Evolutionary conservation across 2,329 filamentous ascomycete genomes (phyloP), one percentile per base, ranked within the genome.

Genomic region (Alternaria hordeiaustralica): DNA sequence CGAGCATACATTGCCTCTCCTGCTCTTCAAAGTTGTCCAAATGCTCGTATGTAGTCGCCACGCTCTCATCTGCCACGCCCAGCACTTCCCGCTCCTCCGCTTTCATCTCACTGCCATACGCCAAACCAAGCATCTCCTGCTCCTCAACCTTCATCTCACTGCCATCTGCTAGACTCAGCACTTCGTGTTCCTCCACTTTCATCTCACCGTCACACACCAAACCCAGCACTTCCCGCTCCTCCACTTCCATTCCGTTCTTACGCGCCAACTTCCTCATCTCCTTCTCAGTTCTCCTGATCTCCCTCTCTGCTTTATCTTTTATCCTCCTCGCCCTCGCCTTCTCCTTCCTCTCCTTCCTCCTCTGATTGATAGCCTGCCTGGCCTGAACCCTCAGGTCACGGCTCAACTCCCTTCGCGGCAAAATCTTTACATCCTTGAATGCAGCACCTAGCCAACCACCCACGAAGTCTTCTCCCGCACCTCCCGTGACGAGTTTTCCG

Each of bases 141-240:
- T 10, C 8, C 15, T 41, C 33, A 4, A n/a, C 8, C 1, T 41
- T 6, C 33, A 41, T 36, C 15, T 36, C 33, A n/a, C 33, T 18
- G 8, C 10, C 33, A 41, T 5, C 2, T 1, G 15, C 15, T n/a
- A 11, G 11, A 0, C 0, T n/a, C 36, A 11, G 2, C 0, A 41
- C 36, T 18, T 41, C 33, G n/a, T 41, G 36, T 5, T 11, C n/a
- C n/a, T 41, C n/a, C 4, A 9, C 9, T 3, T 41, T 18, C 9
- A 41, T 36, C 13, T 8, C 33, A 6, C 3, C 4, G 8, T 41
- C 33, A 41, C 3, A 0, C 2, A 1, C 33, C 33, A 6, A 3
- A n/a, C 15, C 33, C 33, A 41, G 15, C 4, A 18, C 8, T 10
- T 41, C 33, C 33, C 18, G 15, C 15, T n/a, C 15, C 15, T 41